These are phyloP conservation scores for Hypoxylon sp. DNA, from an alignment of 2,329 filamentous ascomycete genomes.

Conservation along the genomic window DNA sequence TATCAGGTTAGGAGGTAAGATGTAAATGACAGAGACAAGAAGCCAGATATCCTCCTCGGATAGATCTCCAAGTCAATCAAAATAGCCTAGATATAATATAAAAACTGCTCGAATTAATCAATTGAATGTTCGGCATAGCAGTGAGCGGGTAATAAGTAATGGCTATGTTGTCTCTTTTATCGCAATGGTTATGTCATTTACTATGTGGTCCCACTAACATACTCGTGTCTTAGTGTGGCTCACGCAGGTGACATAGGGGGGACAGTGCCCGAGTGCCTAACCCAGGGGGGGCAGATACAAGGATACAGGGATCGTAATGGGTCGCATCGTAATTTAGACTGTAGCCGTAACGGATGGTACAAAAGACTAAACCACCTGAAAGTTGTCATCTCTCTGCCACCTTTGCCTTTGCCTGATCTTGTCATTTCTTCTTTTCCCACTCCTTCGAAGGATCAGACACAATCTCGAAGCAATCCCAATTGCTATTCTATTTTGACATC, in stretches of 20 bases:
- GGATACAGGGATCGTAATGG: constrained; percentile 1
- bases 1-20: not conserved
- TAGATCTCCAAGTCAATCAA: not conserved
- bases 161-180: constrained; percentile 1
- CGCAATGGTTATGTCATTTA: constrained; percentile 38
- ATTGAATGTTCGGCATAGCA: constrained; percentile 27
- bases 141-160: constrained; percentile 30
- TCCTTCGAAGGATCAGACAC: not conserved
- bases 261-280: not conserved
- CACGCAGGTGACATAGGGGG: constrained; percentile 13
- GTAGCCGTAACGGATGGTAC: constrained; percentile 33
- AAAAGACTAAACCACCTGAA: constrained; percentile 24
- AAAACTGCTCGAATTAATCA: constrained; percentile 24
- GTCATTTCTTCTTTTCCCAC: constrained; percentile 22
- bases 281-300: too few species aligned
- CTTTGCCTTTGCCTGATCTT: constrained; percentile 36
- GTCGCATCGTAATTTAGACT: not conserved
- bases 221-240: constrained; percentile 18
- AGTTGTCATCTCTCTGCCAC: constrained; percentile 39
- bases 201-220: constrained; percentile 19
- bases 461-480: constrained; percentile 17
- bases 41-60: constrained; percentile 17
- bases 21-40: constrained; percentile 11
- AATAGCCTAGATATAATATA: constrained; percentile 4
- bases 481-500: constrained; percentile 24